A percentile compares a stretch with the other conserved stretches of the same genome.
Evolutionary conservation across 1,139 yeast genomes (phyloP).

Genomic region (Saccharomyces pastorianus): DNA sequence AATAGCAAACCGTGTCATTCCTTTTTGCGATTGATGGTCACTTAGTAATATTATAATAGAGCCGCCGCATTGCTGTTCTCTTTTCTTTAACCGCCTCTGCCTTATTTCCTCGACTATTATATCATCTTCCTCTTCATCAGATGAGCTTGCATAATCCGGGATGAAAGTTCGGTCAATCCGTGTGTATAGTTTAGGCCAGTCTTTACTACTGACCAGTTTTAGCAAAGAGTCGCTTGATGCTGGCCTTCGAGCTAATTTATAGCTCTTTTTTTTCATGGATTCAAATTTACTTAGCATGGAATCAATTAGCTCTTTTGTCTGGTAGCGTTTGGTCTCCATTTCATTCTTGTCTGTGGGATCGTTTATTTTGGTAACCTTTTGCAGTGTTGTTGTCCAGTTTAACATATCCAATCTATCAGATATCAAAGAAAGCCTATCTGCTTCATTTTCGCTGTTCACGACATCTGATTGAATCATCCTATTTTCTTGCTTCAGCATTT

Average conservation of each 20-base stretch:
- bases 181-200: slow-evolving; percentile 12
- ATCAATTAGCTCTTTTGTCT: slow-evolving; percentile 47
- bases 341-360: slow-evolving; percentile 43
- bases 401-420: slow-evolving; percentile 38
- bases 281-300: slow-evolving; percentile 42
- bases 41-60: slow-evolving; percentile 17
- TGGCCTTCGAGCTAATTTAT: slow-evolving; percentile 13
- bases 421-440: slow-evolving; percentile 27
- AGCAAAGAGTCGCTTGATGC: slow-evolving; percentile 6
- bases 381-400: slow-evolving; percentile 50
- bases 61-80: slow-evolving; percentile 21
- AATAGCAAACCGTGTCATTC: slow-evolving; percentile 15
- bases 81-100: slow-evolving; percentile 11
- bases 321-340: slow-evolving; percentile 40
- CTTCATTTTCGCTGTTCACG: slow-evolving; percentile 42
- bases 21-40: slow-evolving; percentile 8
- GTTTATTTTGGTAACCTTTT: slow-evolving; percentile 46
- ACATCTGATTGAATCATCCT: slow-evolving; percentile 54
- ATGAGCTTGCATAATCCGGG: slow-evolving; percentile 23
- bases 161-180: slow-evolving; percentile 19
- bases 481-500: slow-evolving; percentile 61
- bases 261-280: slow-evolving; percentile 32
- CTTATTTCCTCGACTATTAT: slow-evolving; percentile 16
- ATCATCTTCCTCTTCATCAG: slow-evolving; percentile 28
- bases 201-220: slow-evolving; percentile 12